phyloP scores from a whole-genome alignment of 2,329 filamentous ascomycete genomes.

The Ophiostoma perfectum region DNA sequence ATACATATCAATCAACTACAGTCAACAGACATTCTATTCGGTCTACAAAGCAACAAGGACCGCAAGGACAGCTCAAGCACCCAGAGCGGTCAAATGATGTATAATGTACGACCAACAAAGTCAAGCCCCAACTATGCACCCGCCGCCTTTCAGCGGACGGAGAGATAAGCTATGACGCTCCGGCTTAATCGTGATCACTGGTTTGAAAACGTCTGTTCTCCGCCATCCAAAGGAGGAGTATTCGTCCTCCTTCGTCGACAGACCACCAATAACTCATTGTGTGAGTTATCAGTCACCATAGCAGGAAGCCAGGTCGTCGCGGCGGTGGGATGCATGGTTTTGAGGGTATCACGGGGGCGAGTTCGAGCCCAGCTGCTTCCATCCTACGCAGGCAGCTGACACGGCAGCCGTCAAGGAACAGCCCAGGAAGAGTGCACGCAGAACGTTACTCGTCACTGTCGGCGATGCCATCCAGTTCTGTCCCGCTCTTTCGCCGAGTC shows the following conservation, averaged over 20 bases:
- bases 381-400: too few species aligned
- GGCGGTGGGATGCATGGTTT: conserved; percentile 35
- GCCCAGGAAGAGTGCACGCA: not conserved
- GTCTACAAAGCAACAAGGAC: too few species aligned
- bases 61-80: too few species aligned
- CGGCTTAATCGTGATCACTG: conserved; percentile 94
- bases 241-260: conserved; percentile 47
- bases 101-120: conserved; percentile 80
- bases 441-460: not conserved
- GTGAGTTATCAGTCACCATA: conserved; percentile 58
- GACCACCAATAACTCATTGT: conserved; percentile 69
- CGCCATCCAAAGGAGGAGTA: conserved; percentile 47
- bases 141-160: conserved; percentile 66
- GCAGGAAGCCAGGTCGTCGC: conserved; percentile 49
- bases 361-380: too few species aligned
- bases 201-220: conserved; percentile 51
- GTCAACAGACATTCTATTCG: not conserved
- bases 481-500: not conserved
- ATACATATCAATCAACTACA: not conserved
- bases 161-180: conserved; percentile 79
- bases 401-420: too few species aligned
- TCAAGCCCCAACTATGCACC: conserved; percentile 93
- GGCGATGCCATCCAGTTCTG: not conserved
- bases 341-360: not conserved
- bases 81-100: not conserved